Percentiles rank a stretch among this genome's conserved stretches.
Evolutionary conservation across 768 basidiomycete genomes (phyloP).

Genomic region (Hydnomerulius pinastri): DNA sequence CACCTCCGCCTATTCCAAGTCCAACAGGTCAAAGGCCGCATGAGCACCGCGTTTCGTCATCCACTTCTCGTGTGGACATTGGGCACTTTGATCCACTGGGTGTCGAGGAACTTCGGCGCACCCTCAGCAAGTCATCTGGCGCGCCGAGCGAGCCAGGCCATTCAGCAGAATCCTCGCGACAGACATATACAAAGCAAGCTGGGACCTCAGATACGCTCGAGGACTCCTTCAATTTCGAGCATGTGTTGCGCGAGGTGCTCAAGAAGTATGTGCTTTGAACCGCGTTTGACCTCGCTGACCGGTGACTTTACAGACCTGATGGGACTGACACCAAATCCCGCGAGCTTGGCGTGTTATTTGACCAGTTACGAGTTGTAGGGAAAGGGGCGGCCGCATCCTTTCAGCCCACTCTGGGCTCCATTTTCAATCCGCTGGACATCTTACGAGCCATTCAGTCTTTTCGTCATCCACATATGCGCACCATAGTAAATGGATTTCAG

Average conservation of each 20-base stretch:
- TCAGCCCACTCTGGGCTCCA: conserved; percentile 63
- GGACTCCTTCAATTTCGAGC: conserved; percentile 36
- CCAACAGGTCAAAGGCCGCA: too few species aligned
- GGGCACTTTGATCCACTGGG: conserved; percentile 59
- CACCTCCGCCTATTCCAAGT: too few species aligned
- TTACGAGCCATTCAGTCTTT: conserved; percentile 43
- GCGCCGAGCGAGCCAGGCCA: conserved; percentile 7
- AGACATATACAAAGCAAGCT: too few species aligned
- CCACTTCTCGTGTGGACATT: conserved; percentile 39
- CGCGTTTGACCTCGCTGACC: not conserved
- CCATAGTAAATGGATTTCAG: conserved; percentile 53
- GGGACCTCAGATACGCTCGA: not conserved
- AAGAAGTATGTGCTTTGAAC: conserved; percentile 16
- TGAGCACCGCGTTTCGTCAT: conserved; percentile 4
- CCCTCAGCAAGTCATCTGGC: conserved; percentile 16
- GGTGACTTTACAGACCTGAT: conserved; percentile 37
- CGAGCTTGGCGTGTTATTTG: conserved; percentile 62
- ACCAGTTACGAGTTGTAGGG: conserved; percentile 60
- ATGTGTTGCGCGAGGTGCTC: conserved; percentile 25
- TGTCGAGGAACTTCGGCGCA: conserved; percentile 29
- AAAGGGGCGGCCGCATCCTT: conserved; percentile 55
- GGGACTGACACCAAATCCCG: conserved; percentile 52
- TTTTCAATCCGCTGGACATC: conserved; percentile 54
- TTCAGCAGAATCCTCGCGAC: not conserved
- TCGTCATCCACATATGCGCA: conserved; percentile 63